Conservation (phyloP, 306 rosid genomes). For the Vigna hirtella region DNA sequence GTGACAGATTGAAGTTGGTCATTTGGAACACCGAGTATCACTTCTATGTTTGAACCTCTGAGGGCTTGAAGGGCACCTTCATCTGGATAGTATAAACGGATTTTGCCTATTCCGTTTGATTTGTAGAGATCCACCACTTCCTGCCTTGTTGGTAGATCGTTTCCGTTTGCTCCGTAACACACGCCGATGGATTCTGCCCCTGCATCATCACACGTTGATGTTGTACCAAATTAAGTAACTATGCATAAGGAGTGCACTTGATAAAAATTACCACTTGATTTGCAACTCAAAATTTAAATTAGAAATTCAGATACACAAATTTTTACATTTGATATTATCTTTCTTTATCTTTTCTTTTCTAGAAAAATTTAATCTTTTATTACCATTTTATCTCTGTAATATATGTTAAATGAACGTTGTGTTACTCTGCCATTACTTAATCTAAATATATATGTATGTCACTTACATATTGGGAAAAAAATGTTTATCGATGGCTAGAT, state of each 20-base stretch:
- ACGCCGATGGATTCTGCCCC: slow-evolving; percentile 66
- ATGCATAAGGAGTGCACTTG: neutral
- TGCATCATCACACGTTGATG: slow-evolving; percentile 32
- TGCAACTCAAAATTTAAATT: no score
- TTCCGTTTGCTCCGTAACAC: slow-evolving; percentile 58
- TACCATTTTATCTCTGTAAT: no score
- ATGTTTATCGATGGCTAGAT: no score
- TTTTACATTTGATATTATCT: no score
- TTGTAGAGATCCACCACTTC: slow-evolving; percentile 55
- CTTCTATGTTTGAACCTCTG: slow-evolving; percentile 65
- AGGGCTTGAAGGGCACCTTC: slow-evolving; percentile 56
- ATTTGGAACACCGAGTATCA: slow-evolving; percentile 52
- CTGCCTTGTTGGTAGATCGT: slow-evolving; percentile 52
- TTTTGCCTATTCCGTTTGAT: slow-evolving; percentile 52
- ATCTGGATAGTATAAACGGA: slow-evolving; percentile 55
- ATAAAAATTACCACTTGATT: neutral
- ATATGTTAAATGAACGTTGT: no score
- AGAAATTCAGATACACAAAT: no score
- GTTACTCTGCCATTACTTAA: no score
- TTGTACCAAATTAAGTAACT: neutral
- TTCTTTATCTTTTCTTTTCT: no score
- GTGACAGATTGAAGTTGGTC: slow-evolving; percentile 45
- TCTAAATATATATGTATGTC: no score
- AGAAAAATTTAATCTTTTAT: no score
- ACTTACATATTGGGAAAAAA: no score